Conservation (phyloP, 768 basidiomycete species). For the Leccinum obscurum region DNA sequence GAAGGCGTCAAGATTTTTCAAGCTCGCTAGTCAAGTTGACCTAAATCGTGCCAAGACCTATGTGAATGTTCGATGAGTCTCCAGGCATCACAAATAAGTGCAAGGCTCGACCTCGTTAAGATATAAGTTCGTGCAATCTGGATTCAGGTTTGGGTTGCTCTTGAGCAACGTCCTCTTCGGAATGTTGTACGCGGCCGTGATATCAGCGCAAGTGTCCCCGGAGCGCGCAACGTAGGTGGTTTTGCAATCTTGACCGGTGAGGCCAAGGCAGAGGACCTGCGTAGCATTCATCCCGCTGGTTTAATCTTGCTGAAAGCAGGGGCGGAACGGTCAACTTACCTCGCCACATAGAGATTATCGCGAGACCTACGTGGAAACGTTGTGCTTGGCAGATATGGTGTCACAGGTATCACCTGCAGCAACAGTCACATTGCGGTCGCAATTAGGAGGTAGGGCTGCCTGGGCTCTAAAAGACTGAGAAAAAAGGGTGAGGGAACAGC, state of each 20-base stretch:
- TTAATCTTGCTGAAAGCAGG: not conserved
- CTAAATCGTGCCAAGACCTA: slow-evolving; percentile 28
- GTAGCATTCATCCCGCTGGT: not conserved
- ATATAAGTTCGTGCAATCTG: slow-evolving; percentile 54
- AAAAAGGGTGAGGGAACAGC: not conserved
- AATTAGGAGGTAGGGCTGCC: slow-evolving; percentile 40
- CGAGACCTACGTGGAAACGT: slow-evolving; percentile 58
- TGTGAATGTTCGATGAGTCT: slow-evolving; percentile 1
- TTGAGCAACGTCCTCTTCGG: slow-evolving; percentile 44
- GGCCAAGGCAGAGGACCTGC: slow-evolving; percentile 55
- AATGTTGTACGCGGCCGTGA: slow-evolving; percentile 44
- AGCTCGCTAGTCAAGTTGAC: slow-evolving; percentile 20
- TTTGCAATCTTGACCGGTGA: slow-evolving; percentile 54
- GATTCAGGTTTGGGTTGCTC: slow-evolving; percentile 68
- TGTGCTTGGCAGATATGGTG: slow-evolving; percentile 57
- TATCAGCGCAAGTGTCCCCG: slow-evolving; percentile 52
- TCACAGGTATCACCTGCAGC: slow-evolving; percentile 61
- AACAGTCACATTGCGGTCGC: slow-evolving; percentile 62
- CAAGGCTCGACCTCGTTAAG: slow-evolving; percentile 49
- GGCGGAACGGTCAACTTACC: slow-evolving; percentile 28
- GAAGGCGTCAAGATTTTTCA: slow-evolving; percentile 3
- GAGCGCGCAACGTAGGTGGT: slow-evolving; percentile 45
- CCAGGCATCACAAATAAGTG: not conserved
- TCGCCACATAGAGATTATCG: slow-evolving; percentile 51
- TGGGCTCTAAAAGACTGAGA: slow-evolving; percentile 42